A percentile compares a stretch with the other conserved stretches of the same genome.
Evolutionary conservation across 306 rosid genomes (phyloP).

Genomic region (Pterocarpus macrocarpus): DNA sequence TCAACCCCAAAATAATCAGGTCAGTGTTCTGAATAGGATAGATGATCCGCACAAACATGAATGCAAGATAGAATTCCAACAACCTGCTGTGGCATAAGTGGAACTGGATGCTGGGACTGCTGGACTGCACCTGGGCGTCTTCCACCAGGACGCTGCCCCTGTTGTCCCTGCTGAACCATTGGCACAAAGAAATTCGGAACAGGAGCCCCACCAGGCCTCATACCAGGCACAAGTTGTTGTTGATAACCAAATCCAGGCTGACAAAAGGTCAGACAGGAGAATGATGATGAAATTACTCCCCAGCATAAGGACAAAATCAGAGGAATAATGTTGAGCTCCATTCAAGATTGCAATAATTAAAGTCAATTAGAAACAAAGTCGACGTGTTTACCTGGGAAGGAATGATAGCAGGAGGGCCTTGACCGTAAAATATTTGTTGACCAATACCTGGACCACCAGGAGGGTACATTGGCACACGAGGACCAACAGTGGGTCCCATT

Average conservation of each 20-base stretch:
- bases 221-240: conserved; percentile 97
- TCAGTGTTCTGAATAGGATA: conserved; percentile 17
- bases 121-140: conserved; percentile 85
- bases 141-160: conserved; percentile 96
- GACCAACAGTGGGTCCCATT: conserved; percentile 88
- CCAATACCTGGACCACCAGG: conserved; percentile 98
- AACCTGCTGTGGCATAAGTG: conserved; percentile 95
- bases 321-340: not conserved
- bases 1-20: conserved; percentile 38
- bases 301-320: not conserved
- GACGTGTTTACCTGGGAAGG: conserved; percentile 86
- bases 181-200: conserved; percentile 95
- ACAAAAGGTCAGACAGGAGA: conserved; percentile 40
- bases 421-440: conserved; percentile 96
- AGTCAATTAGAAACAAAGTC: not conserved
- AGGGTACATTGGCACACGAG: conserved; percentile 97
- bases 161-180: conserved; percentile 99
- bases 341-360: not conserved
- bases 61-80: conserved; percentile 11
- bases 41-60: not conserved
- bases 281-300: conserved; percentile 9
- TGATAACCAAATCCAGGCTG: conserved; percentile 99
- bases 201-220: conserved; percentile 98
- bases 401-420: conserved; percentile 96
- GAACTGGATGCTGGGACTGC: conserved; percentile 91